These are phyloP conservation scores for Tylopilus plumbeoviolaceoides DNA, from an alignment of 768 basidiomycete species.

Conservation along the genomic window DNA sequence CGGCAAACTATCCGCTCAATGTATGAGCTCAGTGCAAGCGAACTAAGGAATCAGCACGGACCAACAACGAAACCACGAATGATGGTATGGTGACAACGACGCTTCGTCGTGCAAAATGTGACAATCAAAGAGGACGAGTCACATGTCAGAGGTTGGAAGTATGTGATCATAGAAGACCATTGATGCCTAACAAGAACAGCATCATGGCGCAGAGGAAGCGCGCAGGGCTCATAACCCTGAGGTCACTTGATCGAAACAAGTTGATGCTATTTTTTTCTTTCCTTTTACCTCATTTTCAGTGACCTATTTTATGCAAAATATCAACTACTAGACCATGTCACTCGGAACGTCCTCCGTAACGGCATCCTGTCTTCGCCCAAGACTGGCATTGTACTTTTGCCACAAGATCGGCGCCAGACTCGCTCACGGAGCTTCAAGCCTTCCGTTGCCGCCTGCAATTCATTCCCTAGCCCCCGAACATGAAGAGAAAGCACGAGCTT, in stretches of 20 bases:
- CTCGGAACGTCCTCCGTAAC: too few species aligned
- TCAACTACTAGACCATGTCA: too few species aligned
- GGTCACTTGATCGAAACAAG: conserved; percentile 48
- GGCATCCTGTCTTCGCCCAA: neutral
- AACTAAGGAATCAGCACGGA: neutral
- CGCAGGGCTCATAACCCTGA: conserved; percentile 49
- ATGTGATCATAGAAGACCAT: neutral
- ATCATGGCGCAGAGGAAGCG: conserved; percentile 48
- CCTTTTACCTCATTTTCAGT: neutral
- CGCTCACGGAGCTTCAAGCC: conserved; percentile 29
- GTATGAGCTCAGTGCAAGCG: neutral
- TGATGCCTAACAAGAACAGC: conserved; percentile 19
- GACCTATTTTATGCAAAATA: too few species aligned
- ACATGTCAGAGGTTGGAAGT: too few species aligned
- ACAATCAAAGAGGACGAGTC: too few species aligned
- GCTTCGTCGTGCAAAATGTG: neutral
- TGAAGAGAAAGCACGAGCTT: conserved; percentile 48
- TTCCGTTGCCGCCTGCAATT: conserved; percentile 45
- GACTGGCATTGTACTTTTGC: neutral
- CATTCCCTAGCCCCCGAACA: conserved; percentile 33
- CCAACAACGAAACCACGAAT: neutral
- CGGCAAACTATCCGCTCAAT: neutral
- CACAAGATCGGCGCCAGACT: conserved; percentile 1
- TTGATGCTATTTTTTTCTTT: conserved; percentile 29
- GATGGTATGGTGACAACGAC: neutral